Evolutionary conservation across 2,329 filamentous ascomycete species (phyloP).

Genomic region (Talaromyces sp.): DNA sequence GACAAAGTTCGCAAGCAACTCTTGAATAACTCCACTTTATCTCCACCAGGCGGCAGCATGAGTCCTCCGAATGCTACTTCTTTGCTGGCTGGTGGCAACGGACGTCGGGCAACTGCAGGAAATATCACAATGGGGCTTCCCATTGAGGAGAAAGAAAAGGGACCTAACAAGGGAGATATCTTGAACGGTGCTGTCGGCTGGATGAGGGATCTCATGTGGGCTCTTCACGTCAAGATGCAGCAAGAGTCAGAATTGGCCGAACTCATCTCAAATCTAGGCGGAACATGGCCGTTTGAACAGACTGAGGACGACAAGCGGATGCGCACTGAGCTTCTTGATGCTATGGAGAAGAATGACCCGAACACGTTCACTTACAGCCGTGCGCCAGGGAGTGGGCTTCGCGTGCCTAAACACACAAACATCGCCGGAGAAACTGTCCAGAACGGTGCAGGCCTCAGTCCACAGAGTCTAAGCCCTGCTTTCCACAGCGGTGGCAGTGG

Average conservation of each 20-base stretch:
- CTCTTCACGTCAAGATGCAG: conserved; percentile 82
- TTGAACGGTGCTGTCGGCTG: conserved; percentile 95
- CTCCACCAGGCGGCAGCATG: conserved; percentile 70
- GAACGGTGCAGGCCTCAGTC: conserved; percentile 47
- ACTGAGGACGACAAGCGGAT: conserved; percentile 93
- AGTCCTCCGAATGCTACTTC: conserved; percentile 64
- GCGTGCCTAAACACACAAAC: conserved; percentile 91
- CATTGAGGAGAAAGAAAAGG: conserved; percentile 96
- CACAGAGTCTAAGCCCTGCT: conserved; percentile 63
- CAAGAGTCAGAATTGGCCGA: conserved; percentile 84
- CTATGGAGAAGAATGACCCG: conserved; percentile 74
- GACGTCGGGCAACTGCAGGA: conserved; percentile 71
- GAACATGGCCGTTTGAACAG: conserved; percentile 73
- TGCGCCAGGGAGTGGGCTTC: conserved; percentile 75
- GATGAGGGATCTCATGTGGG: conserved; percentile 98
- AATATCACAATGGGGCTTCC: conserved; percentile 92
- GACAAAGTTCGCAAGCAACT: conserved; percentile 96
- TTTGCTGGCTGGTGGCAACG: conserved; percentile 78
- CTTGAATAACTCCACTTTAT: conserved; percentile 84
- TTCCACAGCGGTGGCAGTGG: conserved; percentile 70
- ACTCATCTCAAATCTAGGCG: conserved; percentile 67
- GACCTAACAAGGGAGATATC: conserved; percentile 97
- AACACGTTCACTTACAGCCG: conserved; percentile 81
- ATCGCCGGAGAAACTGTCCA: conserved; percentile 75
- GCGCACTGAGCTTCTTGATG: conserved; percentile 87